phyloP scores from a whole-genome alignment of 768 basidiomycete species.

The Tulasnella calospora region DNA sequence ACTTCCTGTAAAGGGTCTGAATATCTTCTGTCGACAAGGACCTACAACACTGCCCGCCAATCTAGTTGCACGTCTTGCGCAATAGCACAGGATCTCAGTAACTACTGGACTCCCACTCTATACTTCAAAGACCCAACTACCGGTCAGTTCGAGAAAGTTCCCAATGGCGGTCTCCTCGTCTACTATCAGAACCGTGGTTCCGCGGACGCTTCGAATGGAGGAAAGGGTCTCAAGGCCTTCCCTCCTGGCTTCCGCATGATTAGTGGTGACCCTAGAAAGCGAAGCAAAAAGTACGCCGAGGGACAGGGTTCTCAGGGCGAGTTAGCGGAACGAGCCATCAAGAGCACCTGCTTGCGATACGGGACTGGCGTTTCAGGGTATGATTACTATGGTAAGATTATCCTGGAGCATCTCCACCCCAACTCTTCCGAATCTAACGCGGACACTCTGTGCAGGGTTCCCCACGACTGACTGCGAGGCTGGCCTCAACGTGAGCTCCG shows the following conservation, averaged over 20 bases:
- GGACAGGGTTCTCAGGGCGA: slow-evolving; percentile 40
- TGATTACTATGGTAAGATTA: background rate
- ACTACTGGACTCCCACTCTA: slow-evolving; percentile 26
- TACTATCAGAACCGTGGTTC: slow-evolving; percentile 26
- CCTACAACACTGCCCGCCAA: slow-evolving; percentile 25
- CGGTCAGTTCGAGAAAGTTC: slow-evolving; percentile 22
- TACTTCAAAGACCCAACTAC: slow-evolving; percentile 24
- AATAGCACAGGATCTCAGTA: slow-evolving; percentile 23
- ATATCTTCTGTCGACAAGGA: background rate
- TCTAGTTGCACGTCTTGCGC: slow-evolving; percentile 25
- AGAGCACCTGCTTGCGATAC: slow-evolving; percentile 39
- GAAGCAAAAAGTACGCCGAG: slow-evolving; percentile 14
- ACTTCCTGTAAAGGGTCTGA: background rate
- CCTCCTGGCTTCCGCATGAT: slow-evolving; percentile 29
- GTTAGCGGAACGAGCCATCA: slow-evolving; percentile 41
- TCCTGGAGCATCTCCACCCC: background rate
- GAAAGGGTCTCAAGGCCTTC: slow-evolving; percentile 4
- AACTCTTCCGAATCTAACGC: slow-evolving; percentile 31
- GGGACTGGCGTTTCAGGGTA: background rate
- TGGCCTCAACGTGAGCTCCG: slow-evolving; percentile 39
- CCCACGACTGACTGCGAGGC: slow-evolving; percentile 45
- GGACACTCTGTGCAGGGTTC: slow-evolving; percentile 37
- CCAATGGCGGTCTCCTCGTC: slow-evolving; percentile 25
- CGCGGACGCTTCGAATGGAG: slow-evolving; percentile 1
- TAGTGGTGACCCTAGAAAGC: slow-evolving; percentile 21